Evolutionary conservation across 371 early-diverging fungal genomes (phyloP).

Genomic region (Chytridium lagenaria): DNA sequence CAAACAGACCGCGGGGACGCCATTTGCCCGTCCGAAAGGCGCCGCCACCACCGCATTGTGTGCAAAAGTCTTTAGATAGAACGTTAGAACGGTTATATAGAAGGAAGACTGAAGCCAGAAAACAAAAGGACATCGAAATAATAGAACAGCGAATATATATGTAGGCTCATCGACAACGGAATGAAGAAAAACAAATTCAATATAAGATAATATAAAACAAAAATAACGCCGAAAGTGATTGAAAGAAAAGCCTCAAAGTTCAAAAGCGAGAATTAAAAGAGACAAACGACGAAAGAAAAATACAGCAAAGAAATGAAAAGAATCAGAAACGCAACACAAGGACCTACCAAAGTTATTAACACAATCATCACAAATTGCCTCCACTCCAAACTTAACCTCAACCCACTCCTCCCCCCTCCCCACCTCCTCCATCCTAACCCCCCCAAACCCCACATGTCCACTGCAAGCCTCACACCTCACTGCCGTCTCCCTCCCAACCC

Average conservation of each 20-base stretch:
- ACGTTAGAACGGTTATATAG: not conserved
- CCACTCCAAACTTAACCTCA: not conserved
- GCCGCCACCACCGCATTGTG: conserved; percentile 41
- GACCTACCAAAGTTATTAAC: conserved; percentile 17
- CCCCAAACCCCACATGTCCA: not conserved
- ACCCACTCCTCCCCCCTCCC: not conserved
- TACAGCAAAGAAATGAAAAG: too few species aligned
- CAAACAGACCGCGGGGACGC: conserved; percentile 53
- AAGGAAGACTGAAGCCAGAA: not conserved
- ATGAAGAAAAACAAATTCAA: too few species aligned
- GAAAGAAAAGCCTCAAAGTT: too few species aligned
- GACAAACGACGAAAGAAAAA: too few species aligned
- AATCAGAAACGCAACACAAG: not conserved
- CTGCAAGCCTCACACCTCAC: conserved; percentile 1
- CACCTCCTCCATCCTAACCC: not conserved
- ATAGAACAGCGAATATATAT: too few species aligned
- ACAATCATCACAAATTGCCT: conserved; percentile 28
- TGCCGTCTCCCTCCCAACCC: not conserved
- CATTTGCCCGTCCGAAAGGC: conserved; percentile 51
- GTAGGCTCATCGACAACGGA: too few species aligned
- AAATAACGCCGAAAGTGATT: too few species aligned
- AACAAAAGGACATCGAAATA: too few species aligned
- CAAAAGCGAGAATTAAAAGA: too few species aligned
- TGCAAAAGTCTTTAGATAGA: conserved; percentile 23
- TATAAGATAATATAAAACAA: too few species aligned